Base-by-base conservation (phyloP, 352 stramenopile genomes). In the Phytophthora citrophthora region DNA sequence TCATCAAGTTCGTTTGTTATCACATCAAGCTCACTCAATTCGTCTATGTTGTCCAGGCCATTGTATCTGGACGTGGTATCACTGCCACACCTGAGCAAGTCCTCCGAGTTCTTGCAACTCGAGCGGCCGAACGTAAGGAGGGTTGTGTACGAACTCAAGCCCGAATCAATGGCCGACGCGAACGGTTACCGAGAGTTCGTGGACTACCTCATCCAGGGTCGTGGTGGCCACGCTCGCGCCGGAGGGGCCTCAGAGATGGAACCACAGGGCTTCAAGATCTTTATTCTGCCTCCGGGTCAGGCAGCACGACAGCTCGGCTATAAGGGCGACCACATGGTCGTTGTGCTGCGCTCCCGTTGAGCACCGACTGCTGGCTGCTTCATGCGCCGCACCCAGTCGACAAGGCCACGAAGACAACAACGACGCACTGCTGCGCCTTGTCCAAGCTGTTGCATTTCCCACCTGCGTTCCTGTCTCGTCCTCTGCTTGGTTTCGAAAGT, bases 241-340 rank as follows among this genome's bases (percentile, higher is more conserved):
- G 86, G 86, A 7, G 66, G 76, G 13, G 76, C 83, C 8, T 54
- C 71, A 26, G 77, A 91, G 61, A 83, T 92, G 64, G 83, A 94
- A 18, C 55, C 72, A 2, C 71, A 78, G 23, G 78, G 83, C 5
- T 91, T 81, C 64, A 93, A 93, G 52, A 66, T 91, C 43, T 93
- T 94, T 68, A 79, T 94, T 47, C 48, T 94, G 34, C 86, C 86
- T 39, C 83, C 86, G 1, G 83, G 86, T 15, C 58, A 77, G 38
- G 83, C 80, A 36, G 70, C 83, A 11, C 78, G 86, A n/a, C 61
- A 77, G 20, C 61, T 94, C 24, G 86, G 86, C 47, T 94, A 94
- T 72, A 89, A 90, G 49, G 74, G 61, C 40, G 72, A 86, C 8
- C 58, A 86, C 16, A 78, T 94, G 80, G 72, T 94, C 49, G 86